Evolutionary conservation across 2,329 filamentous ascomycete genomes (phyloP).

Genomic region (Xylariaceae sp.): DNA sequence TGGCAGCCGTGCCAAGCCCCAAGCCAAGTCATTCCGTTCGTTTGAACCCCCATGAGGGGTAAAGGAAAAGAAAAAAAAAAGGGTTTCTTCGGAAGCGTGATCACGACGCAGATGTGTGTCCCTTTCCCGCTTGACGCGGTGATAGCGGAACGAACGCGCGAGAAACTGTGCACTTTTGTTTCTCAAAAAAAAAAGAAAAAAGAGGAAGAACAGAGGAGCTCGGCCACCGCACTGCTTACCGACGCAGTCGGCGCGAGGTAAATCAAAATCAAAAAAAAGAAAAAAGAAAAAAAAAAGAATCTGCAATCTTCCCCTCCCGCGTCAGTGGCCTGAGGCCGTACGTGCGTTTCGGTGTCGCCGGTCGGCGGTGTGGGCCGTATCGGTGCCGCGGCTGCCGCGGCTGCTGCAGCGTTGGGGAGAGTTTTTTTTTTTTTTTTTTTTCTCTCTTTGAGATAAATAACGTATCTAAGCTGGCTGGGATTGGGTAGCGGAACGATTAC

Average conservation of each 20-base stretch:
- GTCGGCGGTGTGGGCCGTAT: constrained; percentile 18
- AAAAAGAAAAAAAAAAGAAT: too few species aligned
- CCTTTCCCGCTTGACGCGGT: constrained; percentile 53
- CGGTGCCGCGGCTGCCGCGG: constrained; percentile 51
- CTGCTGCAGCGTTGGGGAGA: too few species aligned
- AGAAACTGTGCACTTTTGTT: too few species aligned
- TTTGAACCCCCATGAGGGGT: constrained; percentile 45
- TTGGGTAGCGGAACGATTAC: constrained; percentile 47
- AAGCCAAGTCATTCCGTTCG: constrained; percentile 43
- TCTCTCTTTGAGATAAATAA: constrained; percentile 40
- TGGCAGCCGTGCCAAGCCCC: constrained; percentile 42
- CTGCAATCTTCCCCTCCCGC: too few species aligned
- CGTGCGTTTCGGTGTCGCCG: too few species aligned
- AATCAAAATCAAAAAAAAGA: too few species aligned
- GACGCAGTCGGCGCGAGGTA: too few species aligned
- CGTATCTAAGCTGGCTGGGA: constrained; percentile 55
- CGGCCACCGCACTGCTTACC: too few species aligned
- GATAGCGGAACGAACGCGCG: constrained; percentile 35
- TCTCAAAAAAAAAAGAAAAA: too few species aligned
- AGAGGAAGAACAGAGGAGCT: too few species aligned
- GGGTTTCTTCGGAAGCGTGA: constrained; percentile 42
- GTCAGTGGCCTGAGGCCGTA: too few species aligned
- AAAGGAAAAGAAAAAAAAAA: constrained; percentile 28
- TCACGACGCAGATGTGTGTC: constrained; percentile 49
- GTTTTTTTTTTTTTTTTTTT: too few species aligned